Conservation (phyloP, 305 asterid genomes). For the Fraxinus dipetala region DNA sequence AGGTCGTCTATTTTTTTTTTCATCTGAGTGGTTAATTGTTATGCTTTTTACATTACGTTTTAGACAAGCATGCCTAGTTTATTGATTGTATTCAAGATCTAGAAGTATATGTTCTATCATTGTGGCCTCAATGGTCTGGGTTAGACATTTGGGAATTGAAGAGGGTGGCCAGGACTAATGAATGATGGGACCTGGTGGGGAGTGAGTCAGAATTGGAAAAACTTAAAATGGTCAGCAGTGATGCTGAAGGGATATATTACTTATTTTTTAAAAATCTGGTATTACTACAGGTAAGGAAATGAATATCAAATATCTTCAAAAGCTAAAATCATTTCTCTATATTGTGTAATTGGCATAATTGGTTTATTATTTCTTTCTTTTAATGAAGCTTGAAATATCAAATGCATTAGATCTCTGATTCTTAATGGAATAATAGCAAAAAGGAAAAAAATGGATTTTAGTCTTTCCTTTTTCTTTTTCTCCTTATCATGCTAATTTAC, state of each 20-base stretch:
- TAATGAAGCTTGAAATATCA: neutral
- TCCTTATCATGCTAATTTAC: neutral
- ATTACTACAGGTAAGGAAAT: neutral
- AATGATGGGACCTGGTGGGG: neutral
- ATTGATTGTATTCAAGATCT: neutral
- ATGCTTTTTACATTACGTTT: neutral
- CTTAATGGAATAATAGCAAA: neutral
- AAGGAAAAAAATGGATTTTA: neutral
- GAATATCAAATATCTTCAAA: neutral
- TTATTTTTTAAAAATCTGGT: neutral
- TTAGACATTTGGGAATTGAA: neutral
- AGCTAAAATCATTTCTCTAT: neutral
- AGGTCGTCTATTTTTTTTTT: neutral
- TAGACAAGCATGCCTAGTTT: neutral
- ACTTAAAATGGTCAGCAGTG: neutral
- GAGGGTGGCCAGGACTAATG: neutral
- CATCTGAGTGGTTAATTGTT: neutral
- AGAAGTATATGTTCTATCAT: neutral
- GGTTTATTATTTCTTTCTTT: neutral
- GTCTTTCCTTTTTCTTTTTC: neutral
- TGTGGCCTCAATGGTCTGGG: neutral
- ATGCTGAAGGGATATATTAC: neutral
- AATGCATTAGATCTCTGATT: neutral
- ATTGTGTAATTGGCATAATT: neutral
- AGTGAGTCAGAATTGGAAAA: neutral